Evolutionary conservation across 306 rosid species (phyloP), one percentile per base, ranked within the genome.

Genomic region (Glycyrrhiza uralensis): DNA sequence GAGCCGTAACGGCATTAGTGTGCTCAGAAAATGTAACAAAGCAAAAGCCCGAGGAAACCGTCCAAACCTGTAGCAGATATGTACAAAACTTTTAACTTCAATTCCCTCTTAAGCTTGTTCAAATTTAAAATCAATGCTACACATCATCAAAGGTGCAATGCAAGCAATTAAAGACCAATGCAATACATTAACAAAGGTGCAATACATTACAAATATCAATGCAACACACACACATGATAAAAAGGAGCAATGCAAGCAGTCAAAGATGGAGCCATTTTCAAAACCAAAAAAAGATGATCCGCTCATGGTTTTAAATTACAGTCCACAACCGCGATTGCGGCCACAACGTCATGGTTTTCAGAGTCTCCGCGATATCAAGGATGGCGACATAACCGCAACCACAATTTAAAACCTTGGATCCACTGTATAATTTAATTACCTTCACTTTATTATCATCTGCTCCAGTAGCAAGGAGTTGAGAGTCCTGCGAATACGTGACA

Each of bases 381-480:
- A n/a, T n/a, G n/a, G n/a, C n/a, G n/a, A n/a, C n/a, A n/a, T n/a
- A n/a, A n/a, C n/a, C n/a, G n/a, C n/a, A n/a, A n/a, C n/a, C n/a
- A n/a, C n/a, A n/a, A n/a, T n/a, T n/a, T n/a, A n/a, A n/a, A n/a
- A n/a, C n/a, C n/a, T n/a, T n/a, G n/a, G n/a, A n/a, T n/a, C n/a
- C n/a, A n/a, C n/a, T n/a, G n/a, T n/a, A n/a, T n/a, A n/a, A 41
- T 38, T 15, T 69, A 60, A 20, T 62, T 81, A 93, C 99, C 96
- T 91, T 94, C 76, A 94, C 92, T 94, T 94, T 94, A 77, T 94
- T 94, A 86, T 94, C 99, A 86, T 94, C 99, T 0, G 96, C 96
- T 63, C 99, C 99, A 2, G 97, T 94, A 28, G 99, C 97, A 73
- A 94, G 82, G 0, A 89, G 86, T 77, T 89, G 98, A 0, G 98